Percentiles rank a stretch among this genome's conserved stretches.
Conservation (phyloP, 148 eudicot species). For the Selenicereus undatus region DNA sequence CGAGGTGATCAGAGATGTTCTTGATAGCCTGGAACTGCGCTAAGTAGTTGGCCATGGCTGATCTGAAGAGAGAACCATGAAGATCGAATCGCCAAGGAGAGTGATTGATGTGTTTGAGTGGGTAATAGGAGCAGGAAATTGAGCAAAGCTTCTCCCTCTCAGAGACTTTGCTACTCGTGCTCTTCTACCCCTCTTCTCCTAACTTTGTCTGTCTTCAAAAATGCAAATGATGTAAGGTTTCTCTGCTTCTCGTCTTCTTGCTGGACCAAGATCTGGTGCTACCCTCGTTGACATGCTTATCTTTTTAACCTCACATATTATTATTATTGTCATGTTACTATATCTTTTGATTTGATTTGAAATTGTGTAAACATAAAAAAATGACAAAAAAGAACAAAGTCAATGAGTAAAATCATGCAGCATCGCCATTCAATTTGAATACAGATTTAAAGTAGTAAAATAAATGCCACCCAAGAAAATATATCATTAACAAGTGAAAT, state of each 20-base stretch:
- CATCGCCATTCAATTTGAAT: too few species aligned
- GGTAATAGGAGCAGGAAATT: constrained; percentile 13
- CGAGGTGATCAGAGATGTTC: constrained; percentile 54
- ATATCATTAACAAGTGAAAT: too few species aligned
- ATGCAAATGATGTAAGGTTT: background rate
- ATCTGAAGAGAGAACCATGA: constrained; percentile 45
- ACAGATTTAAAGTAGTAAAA: too few species aligned
- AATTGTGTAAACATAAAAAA: too few species aligned
- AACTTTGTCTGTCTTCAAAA: background rate
- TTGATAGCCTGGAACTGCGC: constrained; percentile 89
- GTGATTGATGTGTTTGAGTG: constrained; percentile 15
- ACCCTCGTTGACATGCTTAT: too few species aligned
- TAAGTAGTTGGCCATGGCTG: constrained; percentile 80
- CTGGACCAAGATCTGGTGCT: background rate
- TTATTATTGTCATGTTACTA: too few species aligned
- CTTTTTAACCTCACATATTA: too few species aligned
- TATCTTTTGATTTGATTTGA: too few species aligned
- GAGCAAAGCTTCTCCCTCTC: constrained; percentile 16
- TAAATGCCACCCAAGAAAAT: too few species aligned
- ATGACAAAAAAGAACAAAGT: too few species aligned
- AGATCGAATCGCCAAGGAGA: background rate
- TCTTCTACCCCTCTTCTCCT: background rate
- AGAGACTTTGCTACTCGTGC: constrained; percentile 17
- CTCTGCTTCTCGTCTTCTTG: background rate
- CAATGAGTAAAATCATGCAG: too few species aligned